These are phyloP conservation scores for Phytophthora pseudosyringae DNA, from an alignment of 352 stramenopile species.

Conservation along the genomic window DNA sequence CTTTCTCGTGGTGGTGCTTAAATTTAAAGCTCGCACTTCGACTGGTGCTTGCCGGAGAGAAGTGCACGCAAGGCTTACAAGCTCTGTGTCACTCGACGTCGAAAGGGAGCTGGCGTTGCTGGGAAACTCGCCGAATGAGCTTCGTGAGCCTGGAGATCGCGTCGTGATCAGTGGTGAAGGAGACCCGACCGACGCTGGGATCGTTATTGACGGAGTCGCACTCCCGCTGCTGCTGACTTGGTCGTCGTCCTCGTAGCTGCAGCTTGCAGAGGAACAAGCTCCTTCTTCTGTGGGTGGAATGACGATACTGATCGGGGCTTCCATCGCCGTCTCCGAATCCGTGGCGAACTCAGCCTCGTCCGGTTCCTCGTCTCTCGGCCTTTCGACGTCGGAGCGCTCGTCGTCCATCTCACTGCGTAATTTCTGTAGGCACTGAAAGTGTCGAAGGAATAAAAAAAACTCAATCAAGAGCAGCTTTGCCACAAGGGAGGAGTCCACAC, in stretches of 20 bases:
- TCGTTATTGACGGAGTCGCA: conserved; percentile 13
- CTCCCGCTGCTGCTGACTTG: conserved; percentile 21
- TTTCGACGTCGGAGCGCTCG: conserved; percentile 22
- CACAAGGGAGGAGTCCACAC: not conserved
- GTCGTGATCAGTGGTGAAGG: conserved; percentile 23
- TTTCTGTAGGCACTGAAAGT: not conserved
- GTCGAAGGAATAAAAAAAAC: not conserved
- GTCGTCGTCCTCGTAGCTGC: conserved; percentile 30
- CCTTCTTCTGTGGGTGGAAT: conserved; percentile 22
- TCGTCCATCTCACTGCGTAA: conserved; percentile 17
- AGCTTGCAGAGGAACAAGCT: conserved; percentile 11
- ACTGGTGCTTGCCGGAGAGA: conserved; percentile 28
- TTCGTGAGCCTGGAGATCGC: conserved; percentile 29
- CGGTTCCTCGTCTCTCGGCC: conserved; percentile 8
- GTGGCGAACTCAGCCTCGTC: conserved; percentile 2
- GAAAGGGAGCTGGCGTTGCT: conserved; percentile 26
- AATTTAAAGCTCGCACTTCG: conserved; percentile 46
- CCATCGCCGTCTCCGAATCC: conserved; percentile 12
- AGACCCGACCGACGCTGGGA: conserved; percentile 25
- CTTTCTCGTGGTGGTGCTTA: conserved; percentile 58
- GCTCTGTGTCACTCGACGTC: conserved; percentile 40
- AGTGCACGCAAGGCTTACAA: conserved; percentile 47
- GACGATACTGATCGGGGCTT: conserved; percentile 24
- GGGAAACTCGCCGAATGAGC: conserved; percentile 35
- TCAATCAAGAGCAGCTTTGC: conserved; percentile 7